Evolutionary conservation across 768 basidiomycete genomes (phyloP), one percentile per base, ranked within the genome.

Genomic region (Holtermannia corniformis): DNA sequence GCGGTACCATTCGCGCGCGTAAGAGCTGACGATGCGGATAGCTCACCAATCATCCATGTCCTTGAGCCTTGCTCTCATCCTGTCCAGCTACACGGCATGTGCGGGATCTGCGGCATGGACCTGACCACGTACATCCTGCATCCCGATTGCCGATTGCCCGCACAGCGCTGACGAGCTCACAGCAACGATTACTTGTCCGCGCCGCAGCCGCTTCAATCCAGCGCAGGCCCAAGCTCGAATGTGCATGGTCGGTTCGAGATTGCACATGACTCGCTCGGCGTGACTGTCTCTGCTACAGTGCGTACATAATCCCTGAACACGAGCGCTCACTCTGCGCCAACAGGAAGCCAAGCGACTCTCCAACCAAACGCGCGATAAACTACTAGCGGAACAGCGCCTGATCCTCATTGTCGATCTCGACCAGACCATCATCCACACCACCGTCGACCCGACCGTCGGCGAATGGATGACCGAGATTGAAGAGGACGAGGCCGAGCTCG

Each of bases 341-440:
- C 48, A 74, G 72, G 91, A 96, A 76, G 95, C 95, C 0, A 82
- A 85, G 61, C 81, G 86, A 37, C 83, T 96, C 56, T 91, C 93
- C 69, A 78, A 78, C 37, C 84, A 89, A 65, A 87, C 85, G 1
- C 84, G 88, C 1, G 76, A 83, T 1, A 83, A 83, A 60, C 81
- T 99, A 28, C 78, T 88, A 64, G 78, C 79, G 51, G 76, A 80
- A 3, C 80, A 82, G 50, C 89, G 83, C 70, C 82, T 99, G 26
- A 89, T 87, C 27, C 82, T 99, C 47, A 96, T 99, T 60, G 93
- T 99, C 62, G 95, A 99, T 76, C 80, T 99, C 27, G 95, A 99
- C 74, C 95, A 99, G 72, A 99, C 95, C 12, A 91, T 97, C 69
- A 88, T 99, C 3, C 95, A 99, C 66, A 93, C 95, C 5, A 96